These are phyloP conservation scores for Lathyrus tuberosus DNA, from an alignment of 306 rosid species.

Conservation along the genomic window DNA sequence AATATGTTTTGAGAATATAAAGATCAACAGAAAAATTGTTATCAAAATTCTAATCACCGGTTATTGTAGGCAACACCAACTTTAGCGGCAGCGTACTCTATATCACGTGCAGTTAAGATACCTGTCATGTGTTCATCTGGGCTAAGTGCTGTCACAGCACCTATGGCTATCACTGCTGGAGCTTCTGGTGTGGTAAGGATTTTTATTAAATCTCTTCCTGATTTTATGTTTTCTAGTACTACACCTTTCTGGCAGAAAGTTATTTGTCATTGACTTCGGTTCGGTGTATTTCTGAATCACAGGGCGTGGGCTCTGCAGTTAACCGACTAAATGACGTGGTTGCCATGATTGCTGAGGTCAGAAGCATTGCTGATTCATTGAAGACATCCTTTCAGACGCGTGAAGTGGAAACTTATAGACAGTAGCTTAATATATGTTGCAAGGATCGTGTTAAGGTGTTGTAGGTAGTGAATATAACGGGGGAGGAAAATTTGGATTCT, in stretches of 20 bases:
- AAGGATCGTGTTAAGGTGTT: slow-evolving; percentile 24
- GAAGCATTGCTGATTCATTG: slow-evolving; percentile 75
- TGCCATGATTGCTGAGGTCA: slow-evolving; percentile 91
- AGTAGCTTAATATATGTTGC: slow-evolving; percentile 36
- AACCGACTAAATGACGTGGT: slow-evolving; percentile 82
- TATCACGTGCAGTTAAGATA: slow-evolving; percentile 83
- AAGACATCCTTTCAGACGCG: slow-evolving; percentile 43
- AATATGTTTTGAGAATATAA: slow-evolving; percentile 16
- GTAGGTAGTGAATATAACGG: slow-evolving; percentile 36
- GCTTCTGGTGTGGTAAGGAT: slow-evolving; percentile 89
- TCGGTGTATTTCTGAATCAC: slow-evolving; percentile 32
- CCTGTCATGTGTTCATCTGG: slow-evolving; percentile 93
- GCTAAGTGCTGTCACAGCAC: slow-evolving; percentile 80
- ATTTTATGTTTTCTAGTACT: background rate
- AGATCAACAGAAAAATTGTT: slow-evolving; percentile 51
- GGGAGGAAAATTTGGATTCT: slow-evolving; percentile 21
- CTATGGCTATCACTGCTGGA: slow-evolving; percentile 94
- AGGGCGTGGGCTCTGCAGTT: slow-evolving; percentile 93
- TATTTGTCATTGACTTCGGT: slow-evolving; percentile 9
- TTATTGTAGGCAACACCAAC: slow-evolving; percentile 79
- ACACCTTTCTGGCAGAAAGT: background rate
- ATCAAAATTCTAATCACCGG: slow-evolving; percentile 20
- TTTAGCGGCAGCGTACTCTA: slow-evolving; percentile 88
- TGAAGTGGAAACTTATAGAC: slow-evolving; percentile 46
- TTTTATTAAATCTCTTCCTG: slow-evolving; percentile 15